A percentile compares a stretch with the other conserved stretches of the same genome.
phyloP scores from a whole-genome alignment of 1,139 yeast species.

The Nadsonia starkeyi-henricii region DNA sequence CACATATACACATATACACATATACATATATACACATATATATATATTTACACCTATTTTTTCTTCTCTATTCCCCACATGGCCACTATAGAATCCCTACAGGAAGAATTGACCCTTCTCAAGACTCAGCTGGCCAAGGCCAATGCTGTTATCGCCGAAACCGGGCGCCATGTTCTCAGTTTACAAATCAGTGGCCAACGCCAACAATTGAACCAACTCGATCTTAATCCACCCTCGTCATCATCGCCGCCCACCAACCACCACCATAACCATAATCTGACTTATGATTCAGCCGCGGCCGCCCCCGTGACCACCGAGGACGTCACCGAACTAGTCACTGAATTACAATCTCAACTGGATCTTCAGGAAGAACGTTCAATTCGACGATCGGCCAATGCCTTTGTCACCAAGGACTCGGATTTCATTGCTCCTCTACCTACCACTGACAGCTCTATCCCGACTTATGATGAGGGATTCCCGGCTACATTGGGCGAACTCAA shows the following conservation, averaged over 20 bases:
- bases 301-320: slow-evolving; percentile 73
- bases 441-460: slow-evolving; percentile 60
- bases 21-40: too few species aligned
- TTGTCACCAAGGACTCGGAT: slow-evolving; percentile 26
- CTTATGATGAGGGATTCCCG: slow-evolving; percentile 35
- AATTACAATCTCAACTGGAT: slow-evolving; percentile 76
- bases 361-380: slow-evolving; percentile 26
- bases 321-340: slow-evolving; percentile 71
- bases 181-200: neutral
- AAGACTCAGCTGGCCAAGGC: neutral
- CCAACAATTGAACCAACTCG: neutral
- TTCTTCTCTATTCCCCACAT: too few species aligned
- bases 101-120: neutral
- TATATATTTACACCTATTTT: too few species aligned
- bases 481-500: slow-evolving; percentile 40
- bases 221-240: neutral
- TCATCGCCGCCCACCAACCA: slow-evolving; percentile 7
- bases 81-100: neutral
- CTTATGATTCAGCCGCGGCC: slow-evolving; percentile 13
- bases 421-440: slow-evolving; percentile 44
- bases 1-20: too few species aligned
- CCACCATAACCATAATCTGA: slow-evolving; percentile 9
- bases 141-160: neutral
- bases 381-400: slow-evolving; percentile 22
- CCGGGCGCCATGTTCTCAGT: slow-evolving; percentile 1